phyloP scores from a whole-genome alignment of 2,329 filamentous ascomycete genomes.

The Phialocephala sp. region DNA sequence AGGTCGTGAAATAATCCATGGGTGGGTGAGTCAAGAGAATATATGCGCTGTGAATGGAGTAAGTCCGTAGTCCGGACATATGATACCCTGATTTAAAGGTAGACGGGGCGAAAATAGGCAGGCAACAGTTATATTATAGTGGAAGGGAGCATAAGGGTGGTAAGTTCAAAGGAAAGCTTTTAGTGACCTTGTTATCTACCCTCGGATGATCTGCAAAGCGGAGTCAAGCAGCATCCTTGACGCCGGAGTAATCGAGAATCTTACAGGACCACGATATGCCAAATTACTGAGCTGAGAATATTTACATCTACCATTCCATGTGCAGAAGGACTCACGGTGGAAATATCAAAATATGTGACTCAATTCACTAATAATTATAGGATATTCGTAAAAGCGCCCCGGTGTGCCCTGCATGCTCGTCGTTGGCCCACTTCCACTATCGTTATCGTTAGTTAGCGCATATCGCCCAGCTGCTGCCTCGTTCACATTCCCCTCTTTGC shows the following conservation, averaged over 20 bases:
- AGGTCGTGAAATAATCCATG: slow-evolving; percentile 27
- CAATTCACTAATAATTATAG: too few relatives aligned
- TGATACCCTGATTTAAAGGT: neutral
- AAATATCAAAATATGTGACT: too few relatives aligned
- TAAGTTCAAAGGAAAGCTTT: neutral
- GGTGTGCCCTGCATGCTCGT: too few relatives aligned
- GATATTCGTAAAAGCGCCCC: too few relatives aligned
- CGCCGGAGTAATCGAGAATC: neutral
- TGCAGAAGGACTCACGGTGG: too few relatives aligned
- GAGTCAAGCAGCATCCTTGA: neutral
- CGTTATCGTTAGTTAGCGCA: too few relatives aligned
- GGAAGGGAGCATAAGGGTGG: neutral
- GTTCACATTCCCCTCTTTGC: neutral
- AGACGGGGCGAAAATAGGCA: slow-evolving; percentile 1
- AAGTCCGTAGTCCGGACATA: neutral
- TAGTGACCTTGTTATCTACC: too few relatives aligned
- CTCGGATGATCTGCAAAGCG: slow-evolving; percentile 4
- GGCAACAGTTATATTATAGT: neutral
- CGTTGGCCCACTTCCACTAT: too few relatives aligned
- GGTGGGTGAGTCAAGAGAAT: slow-evolving; percentile 21
- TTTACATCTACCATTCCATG: too few relatives aligned
- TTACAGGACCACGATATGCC: too few relatives aligned
- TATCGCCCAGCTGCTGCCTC: neutral
- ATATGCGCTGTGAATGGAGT: neutral
- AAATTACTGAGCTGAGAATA: too few relatives aligned